phyloP scores from a whole-genome alignment of 225 moss, liverwort and hornwort genomes.

The Straminergon stramineum region DNA sequence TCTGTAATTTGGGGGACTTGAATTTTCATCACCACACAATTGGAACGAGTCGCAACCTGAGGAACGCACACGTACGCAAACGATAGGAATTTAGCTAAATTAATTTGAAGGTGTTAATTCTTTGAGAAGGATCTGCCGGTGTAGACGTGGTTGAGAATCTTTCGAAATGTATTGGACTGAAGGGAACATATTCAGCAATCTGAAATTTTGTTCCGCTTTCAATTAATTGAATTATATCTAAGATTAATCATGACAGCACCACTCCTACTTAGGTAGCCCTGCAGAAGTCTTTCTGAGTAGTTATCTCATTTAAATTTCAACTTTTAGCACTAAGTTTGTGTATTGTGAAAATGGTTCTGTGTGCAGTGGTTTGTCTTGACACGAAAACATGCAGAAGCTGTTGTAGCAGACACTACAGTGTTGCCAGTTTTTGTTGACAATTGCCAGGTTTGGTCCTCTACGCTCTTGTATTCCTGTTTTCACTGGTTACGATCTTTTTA shows the following conservation, averaged over 20 bases:
- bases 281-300: background rate
- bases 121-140: background rate
- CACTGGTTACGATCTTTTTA: background rate
- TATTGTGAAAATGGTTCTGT: background rate
- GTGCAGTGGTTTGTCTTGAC: constrained; percentile 88
- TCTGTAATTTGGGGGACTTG: background rate
- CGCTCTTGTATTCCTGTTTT: background rate
- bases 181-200: background rate
- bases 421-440: constrained; percentile 59
- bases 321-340: background rate
- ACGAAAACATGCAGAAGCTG: constrained; percentile 70
- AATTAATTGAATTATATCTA: background rate
- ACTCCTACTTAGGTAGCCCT: background rate
- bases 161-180: background rate
- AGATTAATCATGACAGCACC: background rate
- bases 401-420: constrained; percentile 55
- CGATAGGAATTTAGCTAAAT: background rate
- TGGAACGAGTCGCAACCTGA: background rate
- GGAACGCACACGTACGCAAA: background rate
- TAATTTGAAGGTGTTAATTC: background rate
- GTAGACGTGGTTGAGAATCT: background rate
- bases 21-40: background rate
- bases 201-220: background rate
- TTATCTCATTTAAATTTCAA: background rate
- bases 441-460: constrained; percentile 60